A percentile compares a stretch with the other conserved stretches of the same genome.
phyloP scores from a whole-genome alignment of 1,284 basidiomycete genomes.

The Vanrija sp. region DNA sequence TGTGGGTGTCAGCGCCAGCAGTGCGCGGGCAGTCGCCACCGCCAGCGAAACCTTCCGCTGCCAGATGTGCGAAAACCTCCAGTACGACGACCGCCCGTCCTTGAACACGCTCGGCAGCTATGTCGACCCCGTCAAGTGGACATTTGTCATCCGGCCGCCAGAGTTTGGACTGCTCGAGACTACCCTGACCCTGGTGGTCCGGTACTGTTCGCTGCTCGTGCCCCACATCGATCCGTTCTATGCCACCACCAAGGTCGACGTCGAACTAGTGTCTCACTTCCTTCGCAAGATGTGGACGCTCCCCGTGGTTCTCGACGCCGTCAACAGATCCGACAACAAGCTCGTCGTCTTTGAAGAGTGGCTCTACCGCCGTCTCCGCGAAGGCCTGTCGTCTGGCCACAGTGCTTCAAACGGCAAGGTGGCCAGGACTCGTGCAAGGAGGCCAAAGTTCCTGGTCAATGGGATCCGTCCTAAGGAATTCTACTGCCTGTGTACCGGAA shows the following conservation, averaged over 20 bases:
- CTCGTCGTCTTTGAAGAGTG: conserved; percentile 30
- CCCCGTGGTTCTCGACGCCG: conserved; percentile 30
- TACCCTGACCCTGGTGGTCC: conserved; percentile 20
- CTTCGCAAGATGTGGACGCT: conserved; percentile 39
- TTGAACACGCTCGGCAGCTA: conserved; percentile 21
- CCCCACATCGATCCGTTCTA: conserved; percentile 18
- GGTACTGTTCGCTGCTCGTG: conserved; percentile 22
- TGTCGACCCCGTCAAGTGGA: conserved; percentile 21
- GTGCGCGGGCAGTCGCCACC: conserved; percentile 8
- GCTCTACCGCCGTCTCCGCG: conserved; percentile 30
- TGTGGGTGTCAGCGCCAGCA: conserved; percentile 24
- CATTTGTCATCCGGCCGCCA: conserved; percentile 27
- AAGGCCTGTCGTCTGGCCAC: conserved; percentile 11
- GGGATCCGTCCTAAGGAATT: conserved; percentile 23
- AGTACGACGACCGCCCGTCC: conserved; percentile 30
- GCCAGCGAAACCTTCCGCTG: conserved; percentile 30
- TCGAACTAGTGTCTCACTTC: conserved; percentile 16
- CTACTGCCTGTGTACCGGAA: conserved; percentile 33
- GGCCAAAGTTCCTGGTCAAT: conserved; percentile 28
- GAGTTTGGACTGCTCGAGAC: conserved; percentile 24
- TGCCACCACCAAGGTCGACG: conserved; percentile 8
- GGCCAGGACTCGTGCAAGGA: conserved; percentile 22
- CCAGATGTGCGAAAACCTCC: conserved; percentile 34
- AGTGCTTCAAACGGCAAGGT: conserved; percentile 3
- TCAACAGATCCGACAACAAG: conserved; percentile 17